These are phyloP conservation scores for Lavandula angustifolia DNA, from an alignment of 257 asterid species.

Conservation along the genomic window DNA sequence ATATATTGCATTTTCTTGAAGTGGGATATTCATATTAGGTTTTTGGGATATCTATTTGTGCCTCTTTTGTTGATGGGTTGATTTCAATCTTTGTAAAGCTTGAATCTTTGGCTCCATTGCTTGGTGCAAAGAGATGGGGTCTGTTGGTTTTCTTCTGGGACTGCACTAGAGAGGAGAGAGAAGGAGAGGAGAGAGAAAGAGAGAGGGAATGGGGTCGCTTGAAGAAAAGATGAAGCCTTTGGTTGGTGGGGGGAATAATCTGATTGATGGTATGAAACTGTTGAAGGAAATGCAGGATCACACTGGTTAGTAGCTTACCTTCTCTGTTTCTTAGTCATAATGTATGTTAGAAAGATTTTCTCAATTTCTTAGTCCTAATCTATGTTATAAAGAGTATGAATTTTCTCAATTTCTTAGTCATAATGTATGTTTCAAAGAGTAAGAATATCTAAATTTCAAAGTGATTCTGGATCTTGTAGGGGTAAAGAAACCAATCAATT, in stretches of 20 bases:
- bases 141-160: constrained; percentile 28
- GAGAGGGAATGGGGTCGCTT: constrained; percentile 52
- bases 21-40: constrained; percentile 12
- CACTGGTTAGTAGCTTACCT: constrained; percentile 51
- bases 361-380: background rate
- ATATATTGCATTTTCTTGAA: constrained; percentile 28
- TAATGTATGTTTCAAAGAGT: background rate
- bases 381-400: background rate
- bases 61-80: constrained; percentile 25
- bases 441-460: no score
- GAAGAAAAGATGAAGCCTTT: constrained; percentile 60
- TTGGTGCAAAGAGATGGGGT: constrained; percentile 39
- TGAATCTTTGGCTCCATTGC: constrained; percentile 14
- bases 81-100: constrained; percentile 28
- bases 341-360: background rate
- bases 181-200: constrained; percentile 13
- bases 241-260: constrained; percentile 53
- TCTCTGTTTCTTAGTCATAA: background rate
- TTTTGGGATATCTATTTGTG: background rate
- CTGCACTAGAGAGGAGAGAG: constrained; percentile 30
- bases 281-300: constrained; percentile 90
- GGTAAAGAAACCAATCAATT: constrained; percentile 58
- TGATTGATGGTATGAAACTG: constrained; percentile 77
- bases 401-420: background rate
- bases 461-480: constrained; percentile 40